These are phyloP conservation scores for Dryadomyces quercus-mongolicae DNA, from an alignment of 2,329 filamentous ascomycete genomes.

Conservation along the genomic window DNA sequence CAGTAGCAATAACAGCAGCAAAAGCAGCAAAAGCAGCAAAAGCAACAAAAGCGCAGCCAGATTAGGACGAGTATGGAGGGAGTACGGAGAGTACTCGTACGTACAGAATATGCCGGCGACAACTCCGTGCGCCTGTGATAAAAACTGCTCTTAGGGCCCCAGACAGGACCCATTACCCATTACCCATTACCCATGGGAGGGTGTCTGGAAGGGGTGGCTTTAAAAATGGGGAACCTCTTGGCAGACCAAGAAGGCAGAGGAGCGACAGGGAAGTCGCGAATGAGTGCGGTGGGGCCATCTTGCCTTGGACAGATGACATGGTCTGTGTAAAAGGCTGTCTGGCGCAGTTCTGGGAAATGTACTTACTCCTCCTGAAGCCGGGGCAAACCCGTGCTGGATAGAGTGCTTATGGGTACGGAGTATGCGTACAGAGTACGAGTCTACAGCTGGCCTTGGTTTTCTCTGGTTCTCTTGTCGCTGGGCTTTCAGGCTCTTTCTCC, in stretches of 20 bases:
- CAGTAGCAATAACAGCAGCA: too few relatives aligned
- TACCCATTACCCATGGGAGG: background rate
- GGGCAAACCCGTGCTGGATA: too few relatives aligned
- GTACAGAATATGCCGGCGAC: background rate
- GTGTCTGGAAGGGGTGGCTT: constrained; percentile 1
- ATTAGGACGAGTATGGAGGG: too few relatives aligned
- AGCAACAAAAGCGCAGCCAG: too few relatives aligned
- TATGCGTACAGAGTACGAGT: too few relatives aligned
- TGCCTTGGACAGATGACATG: background rate
- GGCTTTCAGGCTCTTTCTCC: too few relatives aligned
- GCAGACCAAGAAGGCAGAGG: background rate
- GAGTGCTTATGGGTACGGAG: too few relatives aligned
- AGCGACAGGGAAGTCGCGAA: background rate
- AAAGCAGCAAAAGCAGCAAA: too few relatives aligned
- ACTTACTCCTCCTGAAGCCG: background rate
- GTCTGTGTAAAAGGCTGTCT: background rate
- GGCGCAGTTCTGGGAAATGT: background rate
- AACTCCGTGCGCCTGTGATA: background rate
- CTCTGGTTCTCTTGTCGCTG: too few relatives aligned
- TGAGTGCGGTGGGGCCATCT: background rate
- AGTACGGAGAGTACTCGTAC: too few relatives aligned
- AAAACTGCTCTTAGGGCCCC: background rate
- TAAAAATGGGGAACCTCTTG: constrained; percentile 3
- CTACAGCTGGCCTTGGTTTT: too few relatives aligned
- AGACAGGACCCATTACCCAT: background rate